phyloP scores from a whole-genome alignment of 768 basidiomycete species.

The Pholiota molesta region DNA sequence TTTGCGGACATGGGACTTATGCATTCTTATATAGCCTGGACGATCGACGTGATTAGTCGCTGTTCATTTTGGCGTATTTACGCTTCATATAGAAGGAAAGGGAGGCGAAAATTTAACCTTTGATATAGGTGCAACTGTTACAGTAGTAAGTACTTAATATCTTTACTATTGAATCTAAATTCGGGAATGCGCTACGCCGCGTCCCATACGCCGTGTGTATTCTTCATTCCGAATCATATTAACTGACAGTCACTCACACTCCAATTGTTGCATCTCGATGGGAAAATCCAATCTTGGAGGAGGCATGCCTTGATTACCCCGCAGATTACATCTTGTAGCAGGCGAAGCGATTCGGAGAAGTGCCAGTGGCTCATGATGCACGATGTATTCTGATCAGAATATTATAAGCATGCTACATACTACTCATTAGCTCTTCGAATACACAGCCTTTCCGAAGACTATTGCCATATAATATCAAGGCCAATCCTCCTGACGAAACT shows the following conservation, averaged over 20 bases:
- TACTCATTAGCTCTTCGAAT: neutral
- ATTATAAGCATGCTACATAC: neutral
- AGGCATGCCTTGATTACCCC: neutral
- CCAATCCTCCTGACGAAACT: neutral
- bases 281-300: neutral
- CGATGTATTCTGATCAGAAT: neutral
- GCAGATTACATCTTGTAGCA: neutral
- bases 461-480: conserved; percentile 6
- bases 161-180: conserved; percentile 2
- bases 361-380: neutral
- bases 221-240: neutral
- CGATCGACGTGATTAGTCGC: neutral
- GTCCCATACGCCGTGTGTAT: neutral
- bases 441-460: conserved; percentile 5
- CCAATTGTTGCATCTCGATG: conserved; percentile 7
- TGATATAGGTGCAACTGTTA: neutral
- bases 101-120: neutral
- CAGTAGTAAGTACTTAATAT: neutral
- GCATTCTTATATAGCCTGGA: neutral
- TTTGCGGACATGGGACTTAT: neutral
- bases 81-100: neutral
- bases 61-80: neutral
- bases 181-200: conserved; percentile 1
- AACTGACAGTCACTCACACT: conserved; percentile 8
- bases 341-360: neutral